Base-by-base conservation (phyloP, 495 filamentous ascomycete species). In the Friedmanniomyces endolithicus region DNA sequence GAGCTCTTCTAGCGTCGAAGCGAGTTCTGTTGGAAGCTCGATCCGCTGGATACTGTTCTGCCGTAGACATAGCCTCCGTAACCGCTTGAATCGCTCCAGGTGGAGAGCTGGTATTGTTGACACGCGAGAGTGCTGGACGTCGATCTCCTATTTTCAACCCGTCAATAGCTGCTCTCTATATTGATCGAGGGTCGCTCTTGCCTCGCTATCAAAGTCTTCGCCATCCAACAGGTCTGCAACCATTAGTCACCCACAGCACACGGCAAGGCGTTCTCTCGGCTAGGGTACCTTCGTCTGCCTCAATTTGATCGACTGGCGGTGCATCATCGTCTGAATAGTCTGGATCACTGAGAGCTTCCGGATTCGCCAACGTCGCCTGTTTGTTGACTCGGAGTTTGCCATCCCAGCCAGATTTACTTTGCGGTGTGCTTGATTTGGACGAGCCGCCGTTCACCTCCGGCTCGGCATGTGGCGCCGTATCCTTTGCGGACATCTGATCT, bases 31-130 rank as follows among this genome's bases (percentile, higher is more conserved):
- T n/a, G 95, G 77, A 1, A 82, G 75, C 55, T 87, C 79, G 70
- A 95, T 85, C 33, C 81, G 76, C 22, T 82, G 74, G 67, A 99
- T 88, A 63, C 82, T 74, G 66, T 99, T 99, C 66, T 99, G 92
- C 44, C 92, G 90, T 16, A 99, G 80, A 64, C 92, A 95, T 69
- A 99, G 67, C 72, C 85, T 83, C 79, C 84, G 44, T n/a, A 60
- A 23, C 44, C 88, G 80, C 43, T 74, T 73, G 70, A 98, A 98
- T 47, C 94, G 78, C 50, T 89, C 85, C 31, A 98, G 77, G 22
- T 71, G 76, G 29, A 99, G 78, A 9, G 85, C 80, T 11, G 85
- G 70, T 58, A 97, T 84, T 11, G 87, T 89, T 39, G 75, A 69
- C 68, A 99, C 80, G 55, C 90, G 84, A 56, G 82, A 84, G 65